These are phyloP conservation scores for Nowakowskiella sp. DNA, from an alignment of 192 early-diverging fungal species.

Conservation along the genomic window DNA sequence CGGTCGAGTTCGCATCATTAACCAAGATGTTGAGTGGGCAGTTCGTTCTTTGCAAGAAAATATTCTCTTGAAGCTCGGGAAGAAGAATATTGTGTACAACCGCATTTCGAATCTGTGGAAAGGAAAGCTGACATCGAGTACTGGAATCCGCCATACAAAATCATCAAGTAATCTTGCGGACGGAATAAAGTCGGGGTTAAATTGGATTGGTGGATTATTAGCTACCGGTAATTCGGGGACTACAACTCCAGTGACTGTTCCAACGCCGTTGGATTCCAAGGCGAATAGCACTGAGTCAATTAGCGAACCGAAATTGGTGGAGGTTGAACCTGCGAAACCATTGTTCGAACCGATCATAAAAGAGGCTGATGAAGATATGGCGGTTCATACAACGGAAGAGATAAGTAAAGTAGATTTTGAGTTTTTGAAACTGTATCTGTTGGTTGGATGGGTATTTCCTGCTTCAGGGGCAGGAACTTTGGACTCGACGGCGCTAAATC, in stretches of 20 bases:
- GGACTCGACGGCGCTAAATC: background rate
- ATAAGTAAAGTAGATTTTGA: constrained; percentile 33
- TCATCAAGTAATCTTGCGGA: too few relatives aligned
- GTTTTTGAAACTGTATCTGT: constrained; percentile 35
- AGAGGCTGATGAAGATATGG: constrained; percentile 23
- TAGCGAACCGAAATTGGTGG: too few relatives aligned
- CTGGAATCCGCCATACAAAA: too few relatives aligned
- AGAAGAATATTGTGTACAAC: constrained; percentile 7
- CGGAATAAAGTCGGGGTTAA: too few relatives aligned
- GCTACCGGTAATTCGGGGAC: too few relatives aligned
- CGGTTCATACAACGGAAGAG: constrained; percentile 9
- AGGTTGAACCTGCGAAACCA: too few relatives aligned
- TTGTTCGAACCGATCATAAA: constrained; percentile 9
- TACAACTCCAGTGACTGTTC: too few relatives aligned
- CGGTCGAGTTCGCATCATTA: constrained; percentile 18
- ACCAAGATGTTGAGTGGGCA: constrained; percentile 35
- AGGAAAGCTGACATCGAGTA: too few relatives aligned
- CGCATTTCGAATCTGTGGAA: constrained; percentile 6
- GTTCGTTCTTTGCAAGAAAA: constrained; percentile 17
- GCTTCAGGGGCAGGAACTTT: background rate
- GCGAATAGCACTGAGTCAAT: too few relatives aligned
- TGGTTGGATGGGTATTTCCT: constrained; percentile 31
- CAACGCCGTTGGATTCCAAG: too few relatives aligned
- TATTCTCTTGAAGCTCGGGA: constrained; percentile 20
- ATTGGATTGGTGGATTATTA: too few relatives aligned